Base-by-base conservation (phyloP, 495 filamentous ascomycete species). In the Hypoxylon perforatum region DNA sequence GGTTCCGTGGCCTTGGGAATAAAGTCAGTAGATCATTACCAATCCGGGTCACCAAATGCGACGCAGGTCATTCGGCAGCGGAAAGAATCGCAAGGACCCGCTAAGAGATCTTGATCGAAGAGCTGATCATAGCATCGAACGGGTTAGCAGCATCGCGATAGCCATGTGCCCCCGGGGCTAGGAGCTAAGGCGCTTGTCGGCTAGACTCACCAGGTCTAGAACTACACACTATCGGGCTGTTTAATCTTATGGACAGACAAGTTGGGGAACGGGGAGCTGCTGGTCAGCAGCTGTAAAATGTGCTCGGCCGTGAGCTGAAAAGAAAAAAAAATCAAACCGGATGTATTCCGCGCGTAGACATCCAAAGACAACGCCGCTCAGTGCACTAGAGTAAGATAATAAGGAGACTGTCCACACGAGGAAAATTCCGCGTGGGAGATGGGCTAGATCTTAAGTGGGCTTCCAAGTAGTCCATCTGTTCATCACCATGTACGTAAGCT, bases 81-180 rank as follows among this genome's bases (percentile, higher is more conserved):
- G 45, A 22, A 22, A 12, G 30, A 18, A n/a, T 45, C n/a, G 6
- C 25, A 22, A n/a, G 53, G 30, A 63, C 23, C 59, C 46, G 44
- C 57, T 39, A 38, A n/a, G 25, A 47, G 65, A 69, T 69, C 65
- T 69, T 60, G 55, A 51, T 56, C 14, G 1, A 41, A 50, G 48
- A 47, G 65, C 48, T 60, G 60, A 63, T 69, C 65, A 51, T 54
- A 18, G 39, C 23, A 58, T 50, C 44, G 28, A 67, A 62, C 3
- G 39, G 50, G 58, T 62, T 67, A 58, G 58, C 36, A 58, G 42
- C 59, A 63, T 63, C 64, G 48, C 8, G 19, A 21, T 33, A 55
- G 22, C n/a, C 41, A 61, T 49, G 49, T 18, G 50, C 48, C 21
- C 41, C 7, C n/a, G n/a, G n/a, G n/a, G n/a, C n/a, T n/a, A n/a